Percentiles rank a stretch among this genome's conserved stretches.
phyloP scores from a whole-genome alignment of 2,329 filamentous ascomycete species.

The Diaporthe eres region DNA sequence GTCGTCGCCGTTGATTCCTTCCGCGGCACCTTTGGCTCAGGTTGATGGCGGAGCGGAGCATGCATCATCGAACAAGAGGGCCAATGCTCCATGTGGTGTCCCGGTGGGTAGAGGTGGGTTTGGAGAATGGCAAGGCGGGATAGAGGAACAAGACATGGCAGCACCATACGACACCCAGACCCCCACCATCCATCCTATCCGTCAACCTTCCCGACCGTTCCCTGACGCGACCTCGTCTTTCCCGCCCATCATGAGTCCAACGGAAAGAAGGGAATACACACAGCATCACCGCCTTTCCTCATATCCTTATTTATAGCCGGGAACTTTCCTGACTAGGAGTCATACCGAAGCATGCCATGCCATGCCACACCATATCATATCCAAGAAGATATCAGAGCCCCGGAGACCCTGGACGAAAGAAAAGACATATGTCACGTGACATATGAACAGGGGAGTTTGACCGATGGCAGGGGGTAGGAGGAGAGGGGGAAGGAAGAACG shows the following conservation, averaged over 20 bases:
- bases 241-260: neutral
- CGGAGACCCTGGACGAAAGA: neutral
- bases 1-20: neutral
- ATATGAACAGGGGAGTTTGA: constrained; percentile 22
- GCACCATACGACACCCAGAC: neutral
- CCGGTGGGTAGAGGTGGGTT: neutral
- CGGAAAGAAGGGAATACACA: too few species aligned
- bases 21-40: neutral
- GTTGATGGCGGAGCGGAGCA: neutral
- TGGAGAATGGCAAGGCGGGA: neutral
- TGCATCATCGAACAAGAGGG: too few species aligned
- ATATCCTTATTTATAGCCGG: neutral
- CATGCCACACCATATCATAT: neutral
- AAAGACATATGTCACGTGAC: constrained; percentile 37
- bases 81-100: neutral
- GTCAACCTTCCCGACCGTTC: neutral
- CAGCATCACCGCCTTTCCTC: neutral
- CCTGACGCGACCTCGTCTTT: neutral
- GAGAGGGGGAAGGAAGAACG: constrained; percentile 27
- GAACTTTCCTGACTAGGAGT: neutral
- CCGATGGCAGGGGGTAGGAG: neutral
- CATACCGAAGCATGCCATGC: neutral
- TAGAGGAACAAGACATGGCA: neutral
- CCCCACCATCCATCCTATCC: neutral
- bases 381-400: neutral